Percentiles rank a stretch among this genome's conserved stretches.
phyloP scores from a whole-genome alignment of 306 rosid species.

The Begonia peltatifolia region DNA sequence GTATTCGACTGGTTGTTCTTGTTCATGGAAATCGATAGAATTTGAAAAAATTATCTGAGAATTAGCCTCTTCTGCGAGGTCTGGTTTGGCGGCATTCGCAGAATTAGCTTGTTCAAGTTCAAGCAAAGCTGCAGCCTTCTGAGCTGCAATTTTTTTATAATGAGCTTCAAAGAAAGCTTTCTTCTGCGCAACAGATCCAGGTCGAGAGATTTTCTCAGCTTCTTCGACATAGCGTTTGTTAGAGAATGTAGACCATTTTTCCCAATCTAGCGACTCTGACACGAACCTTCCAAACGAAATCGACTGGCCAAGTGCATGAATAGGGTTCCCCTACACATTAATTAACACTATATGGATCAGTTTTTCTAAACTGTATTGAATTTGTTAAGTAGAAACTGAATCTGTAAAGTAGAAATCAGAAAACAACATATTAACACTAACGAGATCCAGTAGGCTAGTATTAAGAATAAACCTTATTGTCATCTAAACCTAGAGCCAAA shows the following conservation, averaged over 20 bases:
- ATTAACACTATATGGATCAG: too few relatives aligned
- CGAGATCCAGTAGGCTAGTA: too few relatives aligned
- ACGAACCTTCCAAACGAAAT: slow-evolving; percentile 79
- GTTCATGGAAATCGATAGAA: slow-evolving; percentile 15
- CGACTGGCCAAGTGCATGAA: slow-evolving; percentile 75
- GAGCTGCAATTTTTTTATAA: slow-evolving; percentile 86
- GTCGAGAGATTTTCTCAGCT: slow-evolving; percentile 67
- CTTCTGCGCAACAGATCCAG: slow-evolving; percentile 95
- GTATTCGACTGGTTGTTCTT: slow-evolving; percentile 8
- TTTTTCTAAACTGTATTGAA: not conserved
- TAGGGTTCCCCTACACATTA: slow-evolving; percentile 37
- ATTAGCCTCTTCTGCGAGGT: slow-evolving; percentile 5
- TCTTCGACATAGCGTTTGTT: slow-evolving; percentile 90
- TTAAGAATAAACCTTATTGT: too few relatives aligned
- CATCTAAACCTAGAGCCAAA: too few relatives aligned
- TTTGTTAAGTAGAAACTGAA: not conserved
- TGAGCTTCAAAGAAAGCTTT: slow-evolving; percentile 99
- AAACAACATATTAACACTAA: not conserved
- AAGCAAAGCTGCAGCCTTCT: slow-evolving; percentile 62
- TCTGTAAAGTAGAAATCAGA: not conserved
- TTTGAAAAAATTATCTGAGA: slow-evolving; percentile 10
- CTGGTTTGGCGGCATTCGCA: slow-evolving; percentile 11
- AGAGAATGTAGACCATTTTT: slow-evolving; percentile 77
- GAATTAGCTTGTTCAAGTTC: slow-evolving; percentile 42
- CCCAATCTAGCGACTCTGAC: slow-evolving; percentile 80